These are phyloP conservation scores for Penicillium psychrofluorescens DNA, from an alignment of 495 filamentous ascomycete genomes.

Conservation along the genomic window DNA sequence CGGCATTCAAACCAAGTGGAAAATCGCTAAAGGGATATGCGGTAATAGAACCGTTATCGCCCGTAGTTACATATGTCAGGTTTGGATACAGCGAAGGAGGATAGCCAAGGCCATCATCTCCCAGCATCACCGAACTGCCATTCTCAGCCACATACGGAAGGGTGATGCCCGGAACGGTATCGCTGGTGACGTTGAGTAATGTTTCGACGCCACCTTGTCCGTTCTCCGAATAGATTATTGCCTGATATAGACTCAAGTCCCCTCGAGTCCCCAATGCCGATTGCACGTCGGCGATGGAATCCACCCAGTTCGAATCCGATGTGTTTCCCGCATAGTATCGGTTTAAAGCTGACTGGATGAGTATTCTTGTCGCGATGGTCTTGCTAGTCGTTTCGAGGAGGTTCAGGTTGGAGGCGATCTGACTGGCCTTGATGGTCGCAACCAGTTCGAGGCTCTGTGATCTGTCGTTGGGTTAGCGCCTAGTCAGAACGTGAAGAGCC, in stretches of 20 bases:
- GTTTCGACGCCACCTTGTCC: slow-evolving; percentile 35
- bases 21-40: slow-evolving; percentile 35
- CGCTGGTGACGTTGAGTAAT: slow-evolving; percentile 56
- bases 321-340: slow-evolving; percentile 54
- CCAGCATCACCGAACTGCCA: slow-evolving; percentile 50
- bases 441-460: slow-evolving; percentile 59
- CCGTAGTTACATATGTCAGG: slow-evolving; percentile 49
- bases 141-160: slow-evolving; percentile 52
- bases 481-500: not conserved
- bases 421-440: slow-evolving; percentile 76
- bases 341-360: slow-evolving; percentile 55
- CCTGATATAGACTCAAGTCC: slow-evolving; percentile 50
- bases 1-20: slow-evolving; percentile 40
- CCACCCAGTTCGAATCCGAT: slow-evolving; percentile 46
- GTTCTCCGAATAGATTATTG: slow-evolving; percentile 57
- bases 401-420: slow-evolving; percentile 67
- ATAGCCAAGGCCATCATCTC: slow-evolving; percentile 53
- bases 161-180: slow-evolving; percentile 32
- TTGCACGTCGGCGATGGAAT: slow-evolving; percentile 48
- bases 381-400: slow-evolving; percentile 64
- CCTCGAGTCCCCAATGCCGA: slow-evolving; percentile 50
- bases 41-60: slow-evolving; percentile 24
- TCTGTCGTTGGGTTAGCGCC: slow-evolving; percentile 16
- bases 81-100: slow-evolving; percentile 67
- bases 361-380: slow-evolving; percentile 58